phyloP scores from a whole-genome alignment of 225 moss, liverwort and hornwort genomes.

The Lunularia cruciata region DNA sequence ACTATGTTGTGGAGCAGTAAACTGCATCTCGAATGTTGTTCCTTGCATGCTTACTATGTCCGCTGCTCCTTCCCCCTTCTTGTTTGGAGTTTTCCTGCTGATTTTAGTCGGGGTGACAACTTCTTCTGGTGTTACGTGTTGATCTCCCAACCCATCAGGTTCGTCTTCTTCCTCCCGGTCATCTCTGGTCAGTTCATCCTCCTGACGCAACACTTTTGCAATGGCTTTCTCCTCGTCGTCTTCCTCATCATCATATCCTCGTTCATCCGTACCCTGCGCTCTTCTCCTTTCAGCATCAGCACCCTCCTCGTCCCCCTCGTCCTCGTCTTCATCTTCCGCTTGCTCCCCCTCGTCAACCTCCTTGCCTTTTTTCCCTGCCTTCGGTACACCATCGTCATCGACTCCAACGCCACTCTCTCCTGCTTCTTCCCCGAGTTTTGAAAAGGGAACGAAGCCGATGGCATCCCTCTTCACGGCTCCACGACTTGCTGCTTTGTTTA shows the following conservation, averaged over 20 bases:
- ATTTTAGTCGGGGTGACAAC: constrained; percentile 23
- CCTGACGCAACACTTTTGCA: constrained; percentile 58
- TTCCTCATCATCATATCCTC: constrained; percentile 84
- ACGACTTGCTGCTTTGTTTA: constrained; percentile 68
- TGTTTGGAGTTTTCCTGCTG: constrained; percentile 35
- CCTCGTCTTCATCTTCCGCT: constrained; percentile 84
- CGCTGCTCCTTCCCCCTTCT: constrained; percentile 25
- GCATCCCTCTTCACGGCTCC: constrained; percentile 57
- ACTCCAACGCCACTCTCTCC: constrained; percentile 48
- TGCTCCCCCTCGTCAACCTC: constrained; percentile 65
- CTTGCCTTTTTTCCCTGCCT: constrained; percentile 38
- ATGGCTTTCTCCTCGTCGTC: constrained; percentile 90
- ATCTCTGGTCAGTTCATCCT: constrained; percentile 57
- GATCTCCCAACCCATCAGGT: neutral
- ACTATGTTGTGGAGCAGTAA: constrained; percentile 50
- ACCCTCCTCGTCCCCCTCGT: constrained; percentile 82
- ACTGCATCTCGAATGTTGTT: constrained; percentile 64
- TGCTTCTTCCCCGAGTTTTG: constrained; percentile 54
- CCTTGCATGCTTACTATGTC: constrained; percentile 47
- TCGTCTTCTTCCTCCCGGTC: constrained; percentile 48
- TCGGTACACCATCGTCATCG: constrained; percentile 53
- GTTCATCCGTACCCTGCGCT: constrained; percentile 89
- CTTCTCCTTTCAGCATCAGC: constrained; percentile 93
- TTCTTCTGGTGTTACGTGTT: constrained; percentile 24
- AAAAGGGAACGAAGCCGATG: constrained; percentile 57